Percentiles rank a stretch among this genome's conserved stretches.
phyloP scores from a whole-genome alignment of 192 early-diverging fungal genomes.

The Coemansia sp. region DNA sequence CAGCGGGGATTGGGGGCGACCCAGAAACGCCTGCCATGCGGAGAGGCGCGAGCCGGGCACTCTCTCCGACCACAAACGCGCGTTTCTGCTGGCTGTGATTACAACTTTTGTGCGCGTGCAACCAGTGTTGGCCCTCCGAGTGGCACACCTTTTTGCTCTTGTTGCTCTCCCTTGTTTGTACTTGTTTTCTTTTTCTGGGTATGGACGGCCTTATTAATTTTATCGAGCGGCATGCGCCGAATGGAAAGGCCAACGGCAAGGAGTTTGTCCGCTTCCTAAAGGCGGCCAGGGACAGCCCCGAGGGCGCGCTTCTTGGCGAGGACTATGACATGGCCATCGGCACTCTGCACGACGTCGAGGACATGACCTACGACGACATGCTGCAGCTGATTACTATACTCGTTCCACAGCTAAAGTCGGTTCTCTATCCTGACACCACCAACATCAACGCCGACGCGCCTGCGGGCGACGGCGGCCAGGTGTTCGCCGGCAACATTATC shows the following conservation, averaged over 20 bases:
- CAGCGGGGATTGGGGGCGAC: no score
- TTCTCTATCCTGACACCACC: no score
- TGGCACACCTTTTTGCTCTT: no score
- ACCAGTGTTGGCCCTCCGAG: no score
- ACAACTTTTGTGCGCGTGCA: no score
- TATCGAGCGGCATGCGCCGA: not conserved
- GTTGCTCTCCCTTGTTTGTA: no score
- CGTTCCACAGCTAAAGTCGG: not conserved
- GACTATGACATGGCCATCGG: not conserved
- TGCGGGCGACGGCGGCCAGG: not conserved
- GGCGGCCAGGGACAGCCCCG: not conserved
- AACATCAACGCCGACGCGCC: not conserved
- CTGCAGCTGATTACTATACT: constrained; percentile 5
- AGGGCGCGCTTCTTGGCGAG: not conserved
- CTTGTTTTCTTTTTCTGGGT: no score
- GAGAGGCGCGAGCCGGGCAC: no score
- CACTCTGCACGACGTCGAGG: not conserved
- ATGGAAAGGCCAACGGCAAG: not conserved
- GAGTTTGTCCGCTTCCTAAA: not conserved
- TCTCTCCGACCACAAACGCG: no score
- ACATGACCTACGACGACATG: not conserved
- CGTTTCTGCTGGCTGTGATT: no score
- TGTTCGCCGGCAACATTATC: constrained; percentile 4
- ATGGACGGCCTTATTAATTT: constrained; percentile 1
- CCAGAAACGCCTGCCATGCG: no score